Evolutionary conservation across 2,329 filamentous ascomycete species (phyloP).

Genomic region (Aspergillus carbonarius): DNA sequence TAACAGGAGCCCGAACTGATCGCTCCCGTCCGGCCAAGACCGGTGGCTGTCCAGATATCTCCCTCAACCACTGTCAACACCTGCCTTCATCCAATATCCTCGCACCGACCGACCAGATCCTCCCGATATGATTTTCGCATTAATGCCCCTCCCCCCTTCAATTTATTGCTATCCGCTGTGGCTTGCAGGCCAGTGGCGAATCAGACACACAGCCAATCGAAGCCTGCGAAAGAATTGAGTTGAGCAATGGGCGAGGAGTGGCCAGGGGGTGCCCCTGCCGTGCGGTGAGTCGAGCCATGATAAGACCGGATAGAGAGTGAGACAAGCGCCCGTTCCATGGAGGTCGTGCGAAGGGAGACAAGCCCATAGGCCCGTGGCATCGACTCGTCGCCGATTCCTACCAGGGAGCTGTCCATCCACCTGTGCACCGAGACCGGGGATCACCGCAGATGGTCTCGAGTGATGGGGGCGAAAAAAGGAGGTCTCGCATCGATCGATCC

Average conservation of each 20-base stretch:
- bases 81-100: neutral
- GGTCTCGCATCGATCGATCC: neutral
- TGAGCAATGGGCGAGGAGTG: neutral
- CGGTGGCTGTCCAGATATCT: neutral
- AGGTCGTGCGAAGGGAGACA: neutral
- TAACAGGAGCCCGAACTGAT: neutral
- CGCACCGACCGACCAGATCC: neutral
- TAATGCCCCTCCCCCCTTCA: too few relatives aligned
- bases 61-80: neutral
- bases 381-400: neutral
- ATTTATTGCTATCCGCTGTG: conserved; percentile 1
- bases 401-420: neutral
- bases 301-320: conserved; percentile 4
- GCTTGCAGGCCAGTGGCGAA: conserved; percentile 3
- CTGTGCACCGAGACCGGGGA: neutral
- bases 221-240: neutral
- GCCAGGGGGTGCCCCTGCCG: conserved; percentile 1
- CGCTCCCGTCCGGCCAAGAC: neutral
- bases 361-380: neutral
- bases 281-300: conserved; percentile 9
- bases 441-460: neutral
- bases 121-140: neutral
- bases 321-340: conserved; percentile 3
- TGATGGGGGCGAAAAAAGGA: neutral
- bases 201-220: neutral